phyloP scores from a whole-genome alignment of 2,329 filamentous ascomycete species.

The Rugonectria rugulosa region DNA sequence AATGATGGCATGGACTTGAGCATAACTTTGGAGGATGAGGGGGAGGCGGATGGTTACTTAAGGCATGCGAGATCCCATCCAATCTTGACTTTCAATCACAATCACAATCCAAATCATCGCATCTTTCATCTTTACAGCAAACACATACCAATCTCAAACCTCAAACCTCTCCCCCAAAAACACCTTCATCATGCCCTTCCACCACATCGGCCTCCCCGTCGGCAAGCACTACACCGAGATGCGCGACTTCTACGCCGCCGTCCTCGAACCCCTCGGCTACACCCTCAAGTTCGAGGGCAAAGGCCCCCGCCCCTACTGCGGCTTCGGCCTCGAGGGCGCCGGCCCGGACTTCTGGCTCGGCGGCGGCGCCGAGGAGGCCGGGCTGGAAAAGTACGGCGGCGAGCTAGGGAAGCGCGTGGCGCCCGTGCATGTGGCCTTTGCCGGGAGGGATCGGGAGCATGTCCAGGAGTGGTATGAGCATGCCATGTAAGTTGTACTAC shows the following conservation, averaged over 20 bases:
- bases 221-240: slow-evolving; percentile 37
- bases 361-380: slow-evolving; percentile 17
- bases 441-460: slow-evolving; percentile 23
- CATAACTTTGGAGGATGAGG: not conserved
- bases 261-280: slow-evolving; percentile 37
- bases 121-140: too few species aligned
- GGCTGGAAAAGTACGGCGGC: slow-evolving; percentile 35
- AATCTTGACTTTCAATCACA: not conserved
- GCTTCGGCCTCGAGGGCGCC: slow-evolving; percentile 28
- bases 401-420: slow-evolving; percentile 28
- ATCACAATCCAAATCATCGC: too few species aligned
- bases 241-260: slow-evolving; percentile 39
- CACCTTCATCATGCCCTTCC: slow-evolving; percentile 30
- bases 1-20: not conserved
- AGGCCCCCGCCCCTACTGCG: slow-evolving; percentile 27
- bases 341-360: slow-evolving; percentile 38
- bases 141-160: not conserved
- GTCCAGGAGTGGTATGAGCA: slow-evolving; percentile 36
- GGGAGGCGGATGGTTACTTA: not conserved
- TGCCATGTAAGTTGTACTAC: slow-evolving; percentile 32
- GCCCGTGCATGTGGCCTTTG: slow-evolving; percentile 36
- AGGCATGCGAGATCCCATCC: not conserved
- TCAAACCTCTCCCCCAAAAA: too few species aligned
- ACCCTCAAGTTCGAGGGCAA: slow-evolving; percentile 28
- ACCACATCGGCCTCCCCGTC: slow-evolving; percentile 33